phyloP scores from a whole-genome alignment of 225 moss, liverwort and hornwort species.

The Physcomitrellopsis africana region DNA sequence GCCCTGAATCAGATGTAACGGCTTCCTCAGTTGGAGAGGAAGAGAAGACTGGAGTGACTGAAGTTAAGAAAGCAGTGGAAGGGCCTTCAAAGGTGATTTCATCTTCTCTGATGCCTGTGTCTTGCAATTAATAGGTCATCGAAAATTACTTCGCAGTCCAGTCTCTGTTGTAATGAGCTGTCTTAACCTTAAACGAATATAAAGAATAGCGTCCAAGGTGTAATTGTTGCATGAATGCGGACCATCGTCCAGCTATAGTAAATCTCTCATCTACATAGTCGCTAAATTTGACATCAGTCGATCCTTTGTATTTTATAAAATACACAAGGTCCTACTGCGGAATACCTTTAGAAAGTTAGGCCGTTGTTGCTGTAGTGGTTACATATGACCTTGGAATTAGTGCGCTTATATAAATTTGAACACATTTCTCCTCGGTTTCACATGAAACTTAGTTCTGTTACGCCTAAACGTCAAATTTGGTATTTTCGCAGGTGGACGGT shows the following conservation, averaged over 20 bases:
- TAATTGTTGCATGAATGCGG: no score
- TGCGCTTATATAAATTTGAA: neutral
- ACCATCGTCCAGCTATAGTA: no score
- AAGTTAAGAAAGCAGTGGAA: slow-evolving; percentile 32
- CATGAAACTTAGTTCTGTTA: neutral
- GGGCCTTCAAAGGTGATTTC: slow-evolving; percentile 39
- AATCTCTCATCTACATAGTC: no score
- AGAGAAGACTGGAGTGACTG: slow-evolving; percentile 11
- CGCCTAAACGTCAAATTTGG: neutral
- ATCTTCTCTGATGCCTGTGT: neutral
- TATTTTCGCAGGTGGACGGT: slow-evolving; percentile 72
- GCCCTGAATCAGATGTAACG: slow-evolving; percentile 28
- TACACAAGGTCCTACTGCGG: no score
- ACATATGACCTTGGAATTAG: no score
- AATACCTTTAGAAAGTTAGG: no score
- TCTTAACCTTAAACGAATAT: no score
- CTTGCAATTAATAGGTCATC: neutral
- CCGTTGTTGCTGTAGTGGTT: no score
- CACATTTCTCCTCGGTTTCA: neutral
- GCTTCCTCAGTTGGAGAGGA: slow-evolving; percentile 19
- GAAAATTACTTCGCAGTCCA: neutral
- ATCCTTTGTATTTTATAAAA: no score
- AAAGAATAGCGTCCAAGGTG: no score
- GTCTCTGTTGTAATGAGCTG: neutral
- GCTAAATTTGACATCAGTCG: no score